Evolutionary conservation across 768 basidiomycete genomes (phyloP), one percentile per base, ranked within the genome.

Genomic region (Hydnomerulius pinastri): DNA sequence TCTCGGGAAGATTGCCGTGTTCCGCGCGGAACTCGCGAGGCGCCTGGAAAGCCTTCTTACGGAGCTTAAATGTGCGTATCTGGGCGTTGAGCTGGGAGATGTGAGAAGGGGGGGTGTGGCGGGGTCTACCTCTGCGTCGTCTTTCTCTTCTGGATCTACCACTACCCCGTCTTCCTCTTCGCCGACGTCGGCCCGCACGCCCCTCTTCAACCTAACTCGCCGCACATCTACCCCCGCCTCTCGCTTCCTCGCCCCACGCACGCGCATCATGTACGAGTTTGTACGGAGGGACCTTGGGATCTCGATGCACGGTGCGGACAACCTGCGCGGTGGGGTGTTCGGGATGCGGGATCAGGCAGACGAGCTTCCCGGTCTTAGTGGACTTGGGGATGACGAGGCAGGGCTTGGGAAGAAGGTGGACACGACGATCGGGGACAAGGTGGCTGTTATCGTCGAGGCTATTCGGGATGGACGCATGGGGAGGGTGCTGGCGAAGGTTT

Each of bases 221-320:
- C 68, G 66, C 4, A 88, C 87, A 3, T 61, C 71, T 8, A 77
- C 87, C 6, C 90, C 91, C 1, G 90, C 92, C 2, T 81, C 83
- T 53, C 59, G 61, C 9, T 82, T 75, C 67, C 76, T 95, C 33
- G 63, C 68, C 1, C 57, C 68, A 0, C 59, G 68, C 15, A 90
- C 90, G 4, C 77, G 81, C 10, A 72, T 81, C 5, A 66, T 93
- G 20, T 95, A 95, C 67, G 83, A 88, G 64, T 94, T 83, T 54
- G 80, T 95, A 5, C 77, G 92, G 28, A 51, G 79, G 18, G 78
- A 76, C 7, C 71, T 93, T 24, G 88, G 87, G n/a, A 80, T 92
- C 53, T 73, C 73, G 56, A 92, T 91, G 87, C 83, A 91, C 55
- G 90, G 90, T 13, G 73, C 77, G 7, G 87, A 90, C 58, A 93